Evolutionary conservation across 305 asterid species (phyloP).

Genomic region (Fraxinus baroniana): DNA sequence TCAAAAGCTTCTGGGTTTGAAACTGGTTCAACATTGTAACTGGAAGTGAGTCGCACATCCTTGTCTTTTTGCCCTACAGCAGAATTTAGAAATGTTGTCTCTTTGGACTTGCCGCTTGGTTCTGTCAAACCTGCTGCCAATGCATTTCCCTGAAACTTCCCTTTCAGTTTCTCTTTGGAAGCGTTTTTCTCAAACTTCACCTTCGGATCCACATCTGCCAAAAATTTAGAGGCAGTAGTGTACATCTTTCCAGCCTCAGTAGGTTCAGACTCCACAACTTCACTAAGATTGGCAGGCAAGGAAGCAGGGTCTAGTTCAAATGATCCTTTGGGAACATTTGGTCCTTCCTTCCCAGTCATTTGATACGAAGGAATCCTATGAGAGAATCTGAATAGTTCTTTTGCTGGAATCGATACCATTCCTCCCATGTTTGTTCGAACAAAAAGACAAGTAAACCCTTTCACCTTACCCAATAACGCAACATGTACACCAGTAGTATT

Average conservation of each 20-base stretch:
- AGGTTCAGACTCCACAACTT: background rate
- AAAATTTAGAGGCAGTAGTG: background rate
- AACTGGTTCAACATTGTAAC: background rate
- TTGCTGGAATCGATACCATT: slow-evolving; percentile 3
- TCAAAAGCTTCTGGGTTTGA: background rate
- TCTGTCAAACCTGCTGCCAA: slow-evolving; percentile 15
- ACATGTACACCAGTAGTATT: slow-evolving; percentile 7
- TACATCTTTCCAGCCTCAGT: background rate
- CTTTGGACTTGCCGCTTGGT: background rate
- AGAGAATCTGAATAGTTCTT: slow-evolving; percentile 17
- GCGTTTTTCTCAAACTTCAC: background rate
- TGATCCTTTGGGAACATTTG: slow-evolving; percentile 18
- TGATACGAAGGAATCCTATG: slow-evolving; percentile 18
- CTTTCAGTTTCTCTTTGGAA: slow-evolving; percentile 1
- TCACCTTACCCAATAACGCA: slow-evolving; percentile 3
- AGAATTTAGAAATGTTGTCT: background rate
- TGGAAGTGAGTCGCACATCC: background rate
- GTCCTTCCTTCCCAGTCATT: slow-evolving; percentile 14
- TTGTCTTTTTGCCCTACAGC: background rate
- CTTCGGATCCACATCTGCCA: background rate
- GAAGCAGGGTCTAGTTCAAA: slow-evolving; percentile 20
- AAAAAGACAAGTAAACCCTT: slow-evolving; percentile 7
- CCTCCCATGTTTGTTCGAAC: background rate
- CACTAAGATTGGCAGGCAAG: slow-evolving; percentile 5
- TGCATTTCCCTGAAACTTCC: background rate